Evolutionary conservation across 768 basidiomycete genomes (phyloP), one percentile per base, ranked within the genome.

Genomic region (Tephrocybe rancida): DNA sequence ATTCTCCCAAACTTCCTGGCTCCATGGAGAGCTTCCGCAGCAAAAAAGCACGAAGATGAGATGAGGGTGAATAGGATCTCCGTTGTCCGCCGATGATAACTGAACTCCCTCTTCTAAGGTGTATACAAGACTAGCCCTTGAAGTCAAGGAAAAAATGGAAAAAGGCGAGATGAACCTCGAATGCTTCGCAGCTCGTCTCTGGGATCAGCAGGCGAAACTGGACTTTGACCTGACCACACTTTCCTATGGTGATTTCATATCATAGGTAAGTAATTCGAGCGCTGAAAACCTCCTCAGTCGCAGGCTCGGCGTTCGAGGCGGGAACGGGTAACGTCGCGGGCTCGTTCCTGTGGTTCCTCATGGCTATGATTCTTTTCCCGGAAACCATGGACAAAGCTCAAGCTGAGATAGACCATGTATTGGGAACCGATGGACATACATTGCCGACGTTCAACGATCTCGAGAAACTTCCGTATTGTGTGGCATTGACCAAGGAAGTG

Each of bases 71-170:
- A 7, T 13, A 32, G n/a, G n/a, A n/a, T n/a, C n/a, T n/a, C n/a
- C n/a, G n/a, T n/a, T n/a, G n/a, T n/a, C n/a, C n/a, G n/a, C n/a
- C n/a, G n/a, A n/a, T n/a, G n/a, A n/a, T n/a, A n/a, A n/a, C n/a
- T n/a, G n/a, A n/a, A n/a, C n/a, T n/a, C n/a, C n/a, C n/a, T n/a
- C n/a, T n/a, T n/a, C n/a, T n/a, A n/a, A 65, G 62, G 45, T 65
- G 27, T 66, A 67, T 45, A 52, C 22, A 8, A 54, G 62, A 1
- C 51, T 68, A 11, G 32, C 52, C 8, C 19, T 48, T 9, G 66
- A 65, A 22, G 64, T 65, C 14, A 63, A 65, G 27, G 22, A 46
- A 7, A 39, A 45, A 24, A 64, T 64, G 62, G 54, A 60, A 13
- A 37, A 48, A 1, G 60, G 52, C 19, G 25, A 61, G 9, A 38